phyloP scores from a whole-genome alignment of 257 asterid genomes.

The Nicotiana sylvestris region DNA sequence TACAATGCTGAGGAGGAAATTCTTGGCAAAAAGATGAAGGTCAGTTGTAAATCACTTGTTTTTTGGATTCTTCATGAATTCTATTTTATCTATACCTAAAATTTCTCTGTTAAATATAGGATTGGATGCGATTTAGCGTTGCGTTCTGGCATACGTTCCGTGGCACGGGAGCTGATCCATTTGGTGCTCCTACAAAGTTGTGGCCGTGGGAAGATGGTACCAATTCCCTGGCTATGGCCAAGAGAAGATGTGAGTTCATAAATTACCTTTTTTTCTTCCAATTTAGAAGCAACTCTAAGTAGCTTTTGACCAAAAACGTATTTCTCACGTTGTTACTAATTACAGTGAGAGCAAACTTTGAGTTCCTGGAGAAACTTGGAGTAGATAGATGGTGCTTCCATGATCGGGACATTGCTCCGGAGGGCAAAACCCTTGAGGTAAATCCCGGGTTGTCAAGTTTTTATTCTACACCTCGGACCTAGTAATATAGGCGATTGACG shows the following conservation, averaged over 20 bases:
- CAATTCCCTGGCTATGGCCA: slow-evolving; percentile 88
- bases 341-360: slow-evolving; percentile 97
- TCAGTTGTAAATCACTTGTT: slow-evolving; percentile 11
- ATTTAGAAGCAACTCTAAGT: not conserved
- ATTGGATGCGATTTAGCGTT: slow-evolving; percentile 92
- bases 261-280: not conserved
- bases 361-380: slow-evolving; percentile 88
- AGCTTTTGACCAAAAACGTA: not conserved
- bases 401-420: slow-evolving; percentile 94
- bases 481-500: not conserved
- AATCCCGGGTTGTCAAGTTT: not conserved
- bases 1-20: slow-evolving; percentile 85
- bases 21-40: slow-evolving; percentile 98
- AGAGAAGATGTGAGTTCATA: slow-evolving; percentile 65
- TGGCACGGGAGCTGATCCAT: slow-evolving; percentile 91
- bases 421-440: slow-evolving; percentile 88
- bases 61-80: not conserved
- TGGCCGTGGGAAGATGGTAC: slow-evolving; percentile 99
- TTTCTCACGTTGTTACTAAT: slow-evolving; percentile 15
- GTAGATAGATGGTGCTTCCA: slow-evolving; percentile 93
- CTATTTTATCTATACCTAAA: not conserved
- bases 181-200: slow-evolving; percentile 90
- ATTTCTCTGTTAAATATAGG: slow-evolving; percentile 33
- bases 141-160: slow-evolving; percentile 99
- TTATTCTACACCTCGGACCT: not conserved